Evolutionary conservation across 2,329 filamentous ascomycete species (phyloP).

Genomic region (Colletotrichum zoysiae): DNA sequence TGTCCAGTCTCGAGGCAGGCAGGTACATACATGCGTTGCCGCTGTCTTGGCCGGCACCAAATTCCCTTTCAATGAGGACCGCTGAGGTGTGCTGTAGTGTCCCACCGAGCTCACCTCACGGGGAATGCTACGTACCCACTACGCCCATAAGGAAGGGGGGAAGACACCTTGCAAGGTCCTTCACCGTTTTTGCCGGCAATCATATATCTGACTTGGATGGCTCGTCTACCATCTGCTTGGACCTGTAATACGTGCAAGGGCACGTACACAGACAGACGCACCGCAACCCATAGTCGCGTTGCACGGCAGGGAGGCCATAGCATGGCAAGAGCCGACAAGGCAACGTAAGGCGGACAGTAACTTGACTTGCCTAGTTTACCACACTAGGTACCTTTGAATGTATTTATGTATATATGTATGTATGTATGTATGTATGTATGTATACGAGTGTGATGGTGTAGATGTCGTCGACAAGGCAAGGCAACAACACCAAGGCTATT

Average conservation of each 20-base stretch:
- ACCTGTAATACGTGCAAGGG: background rate
- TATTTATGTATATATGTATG: too few species aligned
- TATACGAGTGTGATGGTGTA: too few species aligned
- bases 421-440: too few species aligned
- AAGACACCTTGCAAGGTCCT: background rate
- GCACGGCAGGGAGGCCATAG: constrained; percentile 23
- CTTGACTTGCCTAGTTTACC: too few species aligned
- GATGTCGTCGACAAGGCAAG: background rate
- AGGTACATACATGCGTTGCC: background rate
- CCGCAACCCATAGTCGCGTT: constrained; percentile 18
- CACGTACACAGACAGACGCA: constrained; percentile 7
- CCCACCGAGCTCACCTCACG: constrained; percentile 3
- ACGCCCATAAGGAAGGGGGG: background rate
- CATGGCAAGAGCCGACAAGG: constrained; percentile 20
- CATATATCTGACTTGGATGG: background rate
- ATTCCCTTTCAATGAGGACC: background rate
- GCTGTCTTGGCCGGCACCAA: background rate
- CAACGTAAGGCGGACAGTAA: constrained; percentile 10
- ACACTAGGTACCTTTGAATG: too few species aligned
- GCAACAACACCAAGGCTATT: constrained; percentile 23
- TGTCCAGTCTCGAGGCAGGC: constrained; percentile 3
- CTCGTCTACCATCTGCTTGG: constrained; percentile 2
- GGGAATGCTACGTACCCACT: constrained; percentile 14
- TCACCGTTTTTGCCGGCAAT: background rate
- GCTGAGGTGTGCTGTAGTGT: background rate